A percentile compares a stretch with the other conserved stretches of the same genome.
phyloP scores from a whole-genome alignment of 2,329 filamentous ascomycete genomes.

The Gaeumannomyces sp. region DNA sequence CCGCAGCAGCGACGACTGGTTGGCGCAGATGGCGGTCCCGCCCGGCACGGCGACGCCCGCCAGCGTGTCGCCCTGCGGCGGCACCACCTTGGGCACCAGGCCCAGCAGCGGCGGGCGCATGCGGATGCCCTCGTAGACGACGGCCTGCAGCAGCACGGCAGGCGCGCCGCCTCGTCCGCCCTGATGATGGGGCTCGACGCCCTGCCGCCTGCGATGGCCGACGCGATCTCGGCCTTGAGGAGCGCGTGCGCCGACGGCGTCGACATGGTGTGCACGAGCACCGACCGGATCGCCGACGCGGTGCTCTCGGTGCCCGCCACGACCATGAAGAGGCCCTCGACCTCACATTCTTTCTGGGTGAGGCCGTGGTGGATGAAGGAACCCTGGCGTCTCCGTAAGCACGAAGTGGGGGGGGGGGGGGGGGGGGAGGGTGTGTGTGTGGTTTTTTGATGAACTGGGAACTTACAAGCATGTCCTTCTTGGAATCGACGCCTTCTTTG shows the following conservation, averaged over 20 bases:
- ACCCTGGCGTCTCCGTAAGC: constrained; percentile 19
- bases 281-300: constrained; percentile 41
- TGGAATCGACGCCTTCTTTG: constrained; percentile 11
- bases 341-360: constrained; percentile 21
- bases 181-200: constrained; percentile 23
- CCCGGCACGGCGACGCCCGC: constrained; percentile 23
- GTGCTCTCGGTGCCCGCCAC: constrained; percentile 41
- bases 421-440: not conserved
- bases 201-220: constrained; percentile 24
- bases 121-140: constrained; percentile 19
- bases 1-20: constrained; percentile 13
- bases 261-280: constrained; percentile 41
- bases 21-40: constrained; percentile 19
- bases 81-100: constrained; percentile 15
- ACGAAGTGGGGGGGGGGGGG: too few relatives aligned
- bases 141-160: constrained; percentile 12
- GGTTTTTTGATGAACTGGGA: not conserved
- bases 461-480: too few relatives aligned
- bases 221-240: constrained; percentile 38
- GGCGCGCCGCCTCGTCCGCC: constrained; percentile 22
- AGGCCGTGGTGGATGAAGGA: constrained; percentile 25
- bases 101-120: constrained; percentile 17
- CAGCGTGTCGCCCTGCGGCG: constrained; percentile 21
- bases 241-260: constrained; percentile 36
- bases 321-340: constrained; percentile 23